Conservation (phyloP, 257 asterid genomes). For the Solanum piurae region DNA sequence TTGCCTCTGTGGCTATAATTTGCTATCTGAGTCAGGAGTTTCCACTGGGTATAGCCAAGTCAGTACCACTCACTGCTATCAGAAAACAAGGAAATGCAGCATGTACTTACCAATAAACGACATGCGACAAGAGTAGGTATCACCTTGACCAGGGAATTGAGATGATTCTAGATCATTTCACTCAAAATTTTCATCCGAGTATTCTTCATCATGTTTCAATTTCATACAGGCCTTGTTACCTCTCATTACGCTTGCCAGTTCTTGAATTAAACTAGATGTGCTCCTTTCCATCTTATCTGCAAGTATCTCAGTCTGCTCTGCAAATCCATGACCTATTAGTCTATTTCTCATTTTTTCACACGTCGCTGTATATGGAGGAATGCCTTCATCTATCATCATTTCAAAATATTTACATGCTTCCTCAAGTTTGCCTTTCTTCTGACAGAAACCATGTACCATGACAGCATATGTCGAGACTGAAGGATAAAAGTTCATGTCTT, state of each 20-base stretch:
- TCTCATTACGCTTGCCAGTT: constrained; percentile 43
- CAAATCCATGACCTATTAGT: constrained; percentile 51
- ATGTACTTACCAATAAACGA: neutral
- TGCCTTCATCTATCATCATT: constrained; percentile 88
- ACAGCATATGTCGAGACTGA: constrained; percentile 71
- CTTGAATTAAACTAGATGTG: constrained; percentile 47
- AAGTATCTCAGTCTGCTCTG: constrained; percentile 54
- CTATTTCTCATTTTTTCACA: constrained; percentile 66
- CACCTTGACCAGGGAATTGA: neutral
- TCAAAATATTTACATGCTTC: constrained; percentile 70
- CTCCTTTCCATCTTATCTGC: constrained; percentile 86
- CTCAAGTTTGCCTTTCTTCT: constrained; percentile 60
- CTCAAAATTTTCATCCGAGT: constrained; percentile 27
- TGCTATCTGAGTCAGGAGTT: neutral
- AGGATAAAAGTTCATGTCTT: constrained; percentile 58
- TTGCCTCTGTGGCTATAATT: neutral
- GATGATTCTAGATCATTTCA: neutral
- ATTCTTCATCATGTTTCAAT: constrained; percentile 27
- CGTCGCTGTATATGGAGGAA: constrained; percentile 57
- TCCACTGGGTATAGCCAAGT: neutral
- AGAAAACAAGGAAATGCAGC: neutral
- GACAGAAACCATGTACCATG: constrained; percentile 81
- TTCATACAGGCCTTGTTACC: constrained; percentile 27
- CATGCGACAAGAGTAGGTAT: neutral
- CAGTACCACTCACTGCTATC: neutral